phyloP scores from a whole-genome alignment of 352 stramenopile species.

The Phytophthora cactorum region DNA sequence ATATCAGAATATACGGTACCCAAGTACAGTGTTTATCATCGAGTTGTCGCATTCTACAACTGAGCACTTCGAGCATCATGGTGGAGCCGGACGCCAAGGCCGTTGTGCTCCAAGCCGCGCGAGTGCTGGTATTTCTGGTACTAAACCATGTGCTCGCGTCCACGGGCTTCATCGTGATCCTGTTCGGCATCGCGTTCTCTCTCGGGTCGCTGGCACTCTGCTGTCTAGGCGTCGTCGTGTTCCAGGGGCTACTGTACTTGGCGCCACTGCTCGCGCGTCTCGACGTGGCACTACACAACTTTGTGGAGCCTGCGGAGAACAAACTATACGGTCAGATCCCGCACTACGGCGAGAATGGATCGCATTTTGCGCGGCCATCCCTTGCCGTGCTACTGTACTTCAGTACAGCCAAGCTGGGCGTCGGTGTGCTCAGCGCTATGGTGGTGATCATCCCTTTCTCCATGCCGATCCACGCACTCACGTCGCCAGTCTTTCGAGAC shows the following conservation, averaged over 20 bases:
- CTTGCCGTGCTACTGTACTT: slow-evolving; percentile 56
- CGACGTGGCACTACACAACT: slow-evolving; percentile 72
- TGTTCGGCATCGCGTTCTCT: slow-evolving; percentile 56
- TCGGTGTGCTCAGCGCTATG: slow-evolving; percentile 43
- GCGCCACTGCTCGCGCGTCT: slow-evolving; percentile 54
- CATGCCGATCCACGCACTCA: slow-evolving; percentile 51
- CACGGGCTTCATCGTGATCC: slow-evolving; percentile 54
- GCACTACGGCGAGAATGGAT: slow-evolving; percentile 32
- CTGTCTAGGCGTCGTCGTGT: slow-evolving; percentile 66
- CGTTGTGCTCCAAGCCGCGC: slow-evolving; percentile 15
- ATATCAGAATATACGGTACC: slow-evolving; percentile 24
- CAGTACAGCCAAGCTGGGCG: slow-evolving; percentile 46
- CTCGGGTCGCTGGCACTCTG: slow-evolving; percentile 66
- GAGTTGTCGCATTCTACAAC: slow-evolving; percentile 27
- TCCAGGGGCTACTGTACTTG: slow-evolving; percentile 67
- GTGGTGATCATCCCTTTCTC: slow-evolving; percentile 46
- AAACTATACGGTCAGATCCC: slow-evolving; percentile 42
- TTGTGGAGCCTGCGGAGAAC: slow-evolving; percentile 48
- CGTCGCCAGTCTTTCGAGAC: slow-evolving; percentile 36
- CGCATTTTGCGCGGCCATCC: slow-evolving; percentile 32
- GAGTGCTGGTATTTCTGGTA: slow-evolving; percentile 58
- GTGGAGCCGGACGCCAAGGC: slow-evolving; percentile 7
- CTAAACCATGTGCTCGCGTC: slow-evolving; percentile 66
- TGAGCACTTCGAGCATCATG: slow-evolving; percentile 18
- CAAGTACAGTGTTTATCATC: slow-evolving; percentile 6